phyloP scores from a whole-genome alignment of 805 yeast species.

The Candida manassasensis region DNA sequence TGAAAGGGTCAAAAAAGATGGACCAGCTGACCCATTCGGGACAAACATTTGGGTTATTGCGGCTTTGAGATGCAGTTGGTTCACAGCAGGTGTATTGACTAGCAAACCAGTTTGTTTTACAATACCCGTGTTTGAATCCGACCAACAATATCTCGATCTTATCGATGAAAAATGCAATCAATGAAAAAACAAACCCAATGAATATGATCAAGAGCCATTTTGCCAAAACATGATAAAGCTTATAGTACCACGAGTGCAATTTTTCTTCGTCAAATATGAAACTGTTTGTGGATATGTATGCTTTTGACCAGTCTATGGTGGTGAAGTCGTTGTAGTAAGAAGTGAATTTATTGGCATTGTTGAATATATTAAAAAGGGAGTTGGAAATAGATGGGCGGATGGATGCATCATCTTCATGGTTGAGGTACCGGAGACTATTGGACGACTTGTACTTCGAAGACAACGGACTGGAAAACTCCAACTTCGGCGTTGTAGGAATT shows the following conservation, averaged over 20 bases:
- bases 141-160: conserved; percentile 43
- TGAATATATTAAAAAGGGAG: background rate
- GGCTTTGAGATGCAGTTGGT: background rate
- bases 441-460: conserved; percentile 3
- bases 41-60: conserved; percentile 20
- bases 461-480: conserved; percentile 2
- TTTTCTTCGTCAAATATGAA: conserved; percentile 35
- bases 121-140: conserved; percentile 50
- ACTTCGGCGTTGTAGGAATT: conserved; percentile 2
- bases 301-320: conserved; percentile 56
- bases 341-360: conserved; percentile 5
- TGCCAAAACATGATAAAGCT: conserved; percentile 33
- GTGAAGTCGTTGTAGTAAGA: conserved; percentile 56
- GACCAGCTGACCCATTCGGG: conserved; percentile 46
- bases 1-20: conserved; percentile 15
- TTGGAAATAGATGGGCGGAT: conserved; percentile 6
- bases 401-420: conserved; percentile 2
- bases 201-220: conserved; percentile 48
- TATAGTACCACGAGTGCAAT: conserved; percentile 19
- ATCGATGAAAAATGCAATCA: conserved; percentile 48
- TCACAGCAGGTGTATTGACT: conserved; percentile 42
- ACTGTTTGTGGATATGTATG: conserved; percentile 40
- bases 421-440: background rate
- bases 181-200: conserved; percentile 42
- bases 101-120: conserved; percentile 40